These are phyloP conservation scores for Serpula lacrymans DNA, from an alignment of 768 basidiomycete species.

Conservation along the genomic window DNA sequence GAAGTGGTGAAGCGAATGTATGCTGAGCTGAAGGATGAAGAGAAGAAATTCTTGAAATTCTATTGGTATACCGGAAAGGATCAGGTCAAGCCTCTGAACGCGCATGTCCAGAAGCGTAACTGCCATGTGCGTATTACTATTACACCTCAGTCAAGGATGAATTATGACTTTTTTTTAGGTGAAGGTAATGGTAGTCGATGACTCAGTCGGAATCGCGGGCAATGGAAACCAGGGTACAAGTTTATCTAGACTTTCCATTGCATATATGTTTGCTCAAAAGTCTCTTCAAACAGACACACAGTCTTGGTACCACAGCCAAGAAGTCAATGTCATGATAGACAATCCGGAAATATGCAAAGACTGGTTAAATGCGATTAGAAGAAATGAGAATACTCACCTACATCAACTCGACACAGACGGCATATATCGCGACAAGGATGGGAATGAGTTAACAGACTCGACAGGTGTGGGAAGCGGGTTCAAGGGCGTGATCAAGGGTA, in stretches of 20 bases:
- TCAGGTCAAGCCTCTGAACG: constrained; percentile 61
- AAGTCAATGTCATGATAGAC: constrained; percentile 65
- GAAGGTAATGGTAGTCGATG: constrained; percentile 67
- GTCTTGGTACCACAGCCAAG: constrained; percentile 71
- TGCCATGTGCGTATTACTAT: constrained; percentile 48
- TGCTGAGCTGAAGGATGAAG: constrained; percentile 41
- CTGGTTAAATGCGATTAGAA: constrained; percentile 51
- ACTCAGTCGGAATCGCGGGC: constrained; percentile 60
- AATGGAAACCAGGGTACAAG: constrained; percentile 67
- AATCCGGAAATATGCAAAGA: constrained; percentile 47
- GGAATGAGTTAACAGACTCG: constrained; percentile 35
- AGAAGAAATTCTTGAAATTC: constrained; percentile 45
- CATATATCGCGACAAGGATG: constrained; percentile 51
- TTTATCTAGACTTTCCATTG: no score
- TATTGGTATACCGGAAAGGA: constrained; percentile 65
- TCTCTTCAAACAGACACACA: constrained; percentile 46
- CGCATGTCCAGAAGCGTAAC: constrained; percentile 63
- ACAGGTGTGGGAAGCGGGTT: constrained; percentile 36
- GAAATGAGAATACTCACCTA: constrained; percentile 54
- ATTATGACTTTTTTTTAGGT: constrained; percentile 27
- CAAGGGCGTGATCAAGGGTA: constrained; percentile 38
- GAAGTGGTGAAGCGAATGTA: constrained; percentile 62
- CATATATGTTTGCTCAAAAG: not conserved
- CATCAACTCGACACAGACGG: constrained; percentile 49
- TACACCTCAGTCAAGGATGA: not conserved